Conservation (phyloP, 2,329 filamentous ascomycete species). For the Ascochyta pisi region DNA sequence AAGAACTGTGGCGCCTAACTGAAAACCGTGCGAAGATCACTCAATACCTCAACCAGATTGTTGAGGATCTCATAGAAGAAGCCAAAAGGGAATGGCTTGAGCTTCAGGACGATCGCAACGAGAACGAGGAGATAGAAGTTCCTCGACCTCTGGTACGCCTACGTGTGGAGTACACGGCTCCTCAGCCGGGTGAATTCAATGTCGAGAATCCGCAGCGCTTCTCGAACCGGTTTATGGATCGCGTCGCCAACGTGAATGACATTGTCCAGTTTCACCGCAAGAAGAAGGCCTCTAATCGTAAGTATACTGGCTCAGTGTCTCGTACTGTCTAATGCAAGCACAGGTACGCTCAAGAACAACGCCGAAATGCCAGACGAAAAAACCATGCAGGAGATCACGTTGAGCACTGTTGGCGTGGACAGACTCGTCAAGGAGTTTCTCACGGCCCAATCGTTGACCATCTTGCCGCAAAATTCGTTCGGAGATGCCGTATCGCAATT, state of each 20-base stretch:
- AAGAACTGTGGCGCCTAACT: slow-evolving; percentile 77
- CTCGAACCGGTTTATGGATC: slow-evolving; percentile 88
- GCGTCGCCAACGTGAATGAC: slow-evolving; percentile 91
- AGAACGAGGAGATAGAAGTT: slow-evolving; percentile 64
- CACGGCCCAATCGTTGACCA: slow-evolving; percentile 84
- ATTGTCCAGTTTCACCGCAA: slow-evolving; percentile 93
- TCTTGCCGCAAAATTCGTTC: slow-evolving; percentile 90
- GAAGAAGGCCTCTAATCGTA: slow-evolving; percentile 65
- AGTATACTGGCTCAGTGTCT: slow-evolving; percentile 4
- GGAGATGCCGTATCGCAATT: slow-evolving; percentile 92
- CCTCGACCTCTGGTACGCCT: slow-evolving; percentile 87
- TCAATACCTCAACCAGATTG: slow-evolving; percentile 74
- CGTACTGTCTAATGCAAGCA: slow-evolving; percentile 25
- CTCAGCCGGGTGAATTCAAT: slow-evolving; percentile 84
- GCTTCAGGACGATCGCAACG: slow-evolving; percentile 64
- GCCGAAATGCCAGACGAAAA: slow-evolving; percentile 69
- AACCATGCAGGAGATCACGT: slow-evolving; percentile 64
- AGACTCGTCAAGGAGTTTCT: slow-evolving; percentile 89
- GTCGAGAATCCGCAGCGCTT: slow-evolving; percentile 96
- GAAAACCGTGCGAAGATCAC: slow-evolving; percentile 86
- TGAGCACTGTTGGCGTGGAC: slow-evolving; percentile 86
- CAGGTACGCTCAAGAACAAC: slow-evolving; percentile 57
- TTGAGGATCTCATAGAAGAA: slow-evolving; percentile 86
- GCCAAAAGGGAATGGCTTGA: slow-evolving; percentile 82
- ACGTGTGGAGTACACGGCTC: slow-evolving; percentile 87